These are phyloP conservation scores for Phallus indusiatus DNA, from an alignment of 768 basidiomycete species.

Conservation along the genomic window DNA sequence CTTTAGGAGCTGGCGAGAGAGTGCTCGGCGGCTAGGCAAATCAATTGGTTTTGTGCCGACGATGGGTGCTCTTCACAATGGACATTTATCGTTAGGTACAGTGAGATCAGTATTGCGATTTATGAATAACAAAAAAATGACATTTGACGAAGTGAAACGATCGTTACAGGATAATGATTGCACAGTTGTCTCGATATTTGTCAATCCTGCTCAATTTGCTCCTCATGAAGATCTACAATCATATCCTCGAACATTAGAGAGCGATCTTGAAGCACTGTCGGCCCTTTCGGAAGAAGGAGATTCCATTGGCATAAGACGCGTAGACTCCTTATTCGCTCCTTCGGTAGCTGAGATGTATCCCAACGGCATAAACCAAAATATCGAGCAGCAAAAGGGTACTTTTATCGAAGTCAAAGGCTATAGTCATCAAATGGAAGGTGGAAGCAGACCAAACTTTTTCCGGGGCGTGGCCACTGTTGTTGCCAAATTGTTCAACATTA, in stretches of 20 bases:
- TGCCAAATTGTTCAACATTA: slow-evolving; percentile 87
- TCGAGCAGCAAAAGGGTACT: slow-evolving; percentile 68
- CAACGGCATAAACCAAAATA: slow-evolving; percentile 74
- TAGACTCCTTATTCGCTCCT: slow-evolving; percentile 75
- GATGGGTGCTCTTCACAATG: slow-evolving; percentile 94
- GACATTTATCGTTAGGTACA: slow-evolving; percentile 85
- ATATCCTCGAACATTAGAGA: slow-evolving; percentile 81
- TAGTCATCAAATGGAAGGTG: slow-evolving; percentile 88
- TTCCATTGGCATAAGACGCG: slow-evolving; percentile 24
- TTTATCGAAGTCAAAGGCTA: slow-evolving; percentile 91
- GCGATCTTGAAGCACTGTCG: slow-evolving; percentile 58
- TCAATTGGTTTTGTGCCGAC: slow-evolving; percentile 93
- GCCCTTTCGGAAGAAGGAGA: slow-evolving; percentile 21
- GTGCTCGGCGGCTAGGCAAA: slow-evolving; percentile 45
- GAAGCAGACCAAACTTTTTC: slow-evolving; percentile 83
- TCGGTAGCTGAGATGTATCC: slow-evolving; percentile 84
- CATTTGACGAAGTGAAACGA: slow-evolving; percentile 45
- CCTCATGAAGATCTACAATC: slow-evolving; percentile 87
- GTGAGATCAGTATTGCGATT: neutral
- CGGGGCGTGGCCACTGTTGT: slow-evolving; percentile 92
- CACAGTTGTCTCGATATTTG: slow-evolving; percentile 92
- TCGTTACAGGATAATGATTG: slow-evolving; percentile 73
- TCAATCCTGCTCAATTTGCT: slow-evolving; percentile 96
- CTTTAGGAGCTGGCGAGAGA: slow-evolving; percentile 66
- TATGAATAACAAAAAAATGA: neutral